These are phyloP conservation scores for Saccharum hybrid DNA, from an alignment of 202 grass and related monocot species.

Conservation along the genomic window DNA sequence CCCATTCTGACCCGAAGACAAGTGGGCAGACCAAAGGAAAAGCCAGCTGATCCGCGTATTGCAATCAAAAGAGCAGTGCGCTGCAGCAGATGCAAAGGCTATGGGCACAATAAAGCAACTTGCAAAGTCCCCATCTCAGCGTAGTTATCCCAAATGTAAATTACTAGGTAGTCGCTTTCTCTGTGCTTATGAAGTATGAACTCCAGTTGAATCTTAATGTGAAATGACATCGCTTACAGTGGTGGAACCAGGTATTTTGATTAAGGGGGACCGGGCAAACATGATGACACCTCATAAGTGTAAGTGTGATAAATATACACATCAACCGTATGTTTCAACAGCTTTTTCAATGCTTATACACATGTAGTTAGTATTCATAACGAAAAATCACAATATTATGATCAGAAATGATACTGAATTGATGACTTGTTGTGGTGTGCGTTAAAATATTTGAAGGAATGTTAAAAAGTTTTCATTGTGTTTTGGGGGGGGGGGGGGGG, in stretches of 20 bases:
- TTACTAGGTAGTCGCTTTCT: constrained; percentile 34
- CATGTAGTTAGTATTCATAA: not conserved
- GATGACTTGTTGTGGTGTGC: too few relatives aligned
- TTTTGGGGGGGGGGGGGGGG: too few relatives aligned
- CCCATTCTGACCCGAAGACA: constrained; percentile 68
- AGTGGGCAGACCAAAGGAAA: constrained; percentile 89
- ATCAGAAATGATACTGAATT: not conserved
- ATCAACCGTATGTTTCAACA: not conserved
- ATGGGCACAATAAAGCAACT: constrained; percentile 90
- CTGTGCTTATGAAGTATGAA: constrained; percentile 33
- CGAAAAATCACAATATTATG: not conserved
- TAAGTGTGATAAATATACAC: not conserved
- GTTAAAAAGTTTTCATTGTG: too few relatives aligned
- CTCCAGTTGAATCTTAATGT: constrained; percentile 30
- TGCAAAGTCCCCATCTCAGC: constrained; percentile 62
- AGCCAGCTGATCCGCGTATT: constrained; percentile 83
- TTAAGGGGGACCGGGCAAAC: not conserved
- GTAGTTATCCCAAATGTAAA: constrained; percentile 41
- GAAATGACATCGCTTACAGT: constrained; percentile 3
- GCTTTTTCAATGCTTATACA: not conserved
- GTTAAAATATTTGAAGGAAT: too few relatives aligned
- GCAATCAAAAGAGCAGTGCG: constrained; percentile 77
- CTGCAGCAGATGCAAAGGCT: constrained; percentile 82
- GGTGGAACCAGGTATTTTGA: not conserved
- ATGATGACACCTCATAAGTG: too few relatives aligned